Evolutionary conservation across 495 filamentous ascomycete species (phyloP).

Genomic region (Parathielavia hyrcaniae): DNA sequence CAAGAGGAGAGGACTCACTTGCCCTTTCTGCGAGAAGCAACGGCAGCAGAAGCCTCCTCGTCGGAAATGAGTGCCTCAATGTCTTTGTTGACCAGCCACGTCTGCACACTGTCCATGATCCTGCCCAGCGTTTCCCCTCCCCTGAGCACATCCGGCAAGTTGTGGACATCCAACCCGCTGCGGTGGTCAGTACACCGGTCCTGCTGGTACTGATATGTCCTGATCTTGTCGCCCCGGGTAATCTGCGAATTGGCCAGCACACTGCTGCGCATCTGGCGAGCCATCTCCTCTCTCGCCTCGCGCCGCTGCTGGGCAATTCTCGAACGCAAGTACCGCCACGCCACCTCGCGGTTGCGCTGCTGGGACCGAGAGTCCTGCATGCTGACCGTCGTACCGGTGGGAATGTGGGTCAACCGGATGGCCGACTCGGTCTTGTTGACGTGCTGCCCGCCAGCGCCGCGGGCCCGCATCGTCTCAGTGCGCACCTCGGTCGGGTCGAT

Average conservation of each 20-base stretch:
- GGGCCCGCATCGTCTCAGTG: conserved; percentile 82
- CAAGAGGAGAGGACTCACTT: conserved; percentile 21
- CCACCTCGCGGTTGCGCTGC: conserved; percentile 74
- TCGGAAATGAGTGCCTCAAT: conserved; percentile 58
- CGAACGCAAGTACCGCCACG: conserved; percentile 79
- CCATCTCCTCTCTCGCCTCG: conserved; percentile 79
- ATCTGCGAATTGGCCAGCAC: conserved; percentile 72
- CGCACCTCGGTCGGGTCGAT: conserved; percentile 80
- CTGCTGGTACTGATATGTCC: conserved; percentile 93
- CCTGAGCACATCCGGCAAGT: conserved; percentile 71
- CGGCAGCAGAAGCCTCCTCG: conserved; percentile 38
- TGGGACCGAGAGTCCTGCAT: conserved; percentile 95
- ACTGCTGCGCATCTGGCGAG: conserved; percentile 63
- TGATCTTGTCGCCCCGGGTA: conserved; percentile 85
- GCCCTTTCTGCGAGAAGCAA: conserved; percentile 25
- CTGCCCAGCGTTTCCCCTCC: conserved; percentile 65
- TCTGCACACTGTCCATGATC: conserved; percentile 72
- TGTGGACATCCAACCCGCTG: conserved; percentile 72
- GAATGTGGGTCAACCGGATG: conserved; percentile 85
- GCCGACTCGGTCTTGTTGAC: conserved; percentile 98
- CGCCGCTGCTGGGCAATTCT: conserved; percentile 72
- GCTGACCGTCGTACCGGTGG: conserved; percentile 74
- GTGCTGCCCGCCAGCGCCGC: conserved; percentile 91
- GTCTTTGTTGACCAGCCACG: conserved; percentile 73
- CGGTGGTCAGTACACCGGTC: conserved; percentile 92